Conservation (phyloP, 2,329 filamentous ascomycete genomes). For the Diplocarpon mali region DNA sequence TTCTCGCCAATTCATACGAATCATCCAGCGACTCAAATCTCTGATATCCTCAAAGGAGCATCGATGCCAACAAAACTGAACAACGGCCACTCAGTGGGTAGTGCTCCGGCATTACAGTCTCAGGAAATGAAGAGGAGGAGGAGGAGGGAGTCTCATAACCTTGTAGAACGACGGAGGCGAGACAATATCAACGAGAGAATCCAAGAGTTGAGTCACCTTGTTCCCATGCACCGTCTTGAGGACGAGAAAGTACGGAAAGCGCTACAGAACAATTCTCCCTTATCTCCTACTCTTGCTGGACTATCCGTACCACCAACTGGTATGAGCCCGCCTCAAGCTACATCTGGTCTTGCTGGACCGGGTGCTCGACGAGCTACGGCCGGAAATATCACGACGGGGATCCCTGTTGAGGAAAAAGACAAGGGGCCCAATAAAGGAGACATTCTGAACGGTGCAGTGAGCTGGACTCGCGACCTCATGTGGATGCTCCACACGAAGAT, state of each 20-base stretch:
- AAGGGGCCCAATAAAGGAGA: conserved; percentile 98
- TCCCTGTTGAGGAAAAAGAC: conserved; percentile 93
- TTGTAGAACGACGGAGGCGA: conserved; percentile 85
- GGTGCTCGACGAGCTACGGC: conserved; percentile 67
- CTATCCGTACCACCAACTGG: conserved; percentile 38
- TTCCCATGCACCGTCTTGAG: conserved; percentile 83
- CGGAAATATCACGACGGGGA: conserved; percentile 81
- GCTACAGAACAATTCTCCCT: conserved; percentile 79
- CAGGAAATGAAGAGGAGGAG: conserved; percentile 91
- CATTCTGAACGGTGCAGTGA: conserved; percentile 91
- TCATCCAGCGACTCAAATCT: conserved; percentile 61
- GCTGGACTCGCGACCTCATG: conserved; percentile 96
- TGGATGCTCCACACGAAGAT: conserved; percentile 89
- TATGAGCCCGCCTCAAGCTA: conserved; percentile 63
- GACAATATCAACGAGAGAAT: conserved; percentile 99
- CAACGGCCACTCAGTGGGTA: conserved; percentile 23
- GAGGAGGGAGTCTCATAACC: conserved; percentile 87
- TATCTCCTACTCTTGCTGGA: conserved; percentile 71
- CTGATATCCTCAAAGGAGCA: conserved; percentile 79
- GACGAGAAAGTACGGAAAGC: conserved; percentile 96
- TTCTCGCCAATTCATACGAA: conserved; percentile 67
- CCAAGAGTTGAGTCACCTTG: conserved; percentile 87
- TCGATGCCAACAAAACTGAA: conserved; percentile 84
- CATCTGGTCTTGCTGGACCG: conserved; percentile 77
- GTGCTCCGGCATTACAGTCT: conserved; percentile 44